A percentile compares a stretch with the other conserved stretches of the same genome.
These are phyloP conservation scores for Hypericum perforatum DNA, from an alignment of 345 rosid species.

Conservation along the genomic window DNA sequence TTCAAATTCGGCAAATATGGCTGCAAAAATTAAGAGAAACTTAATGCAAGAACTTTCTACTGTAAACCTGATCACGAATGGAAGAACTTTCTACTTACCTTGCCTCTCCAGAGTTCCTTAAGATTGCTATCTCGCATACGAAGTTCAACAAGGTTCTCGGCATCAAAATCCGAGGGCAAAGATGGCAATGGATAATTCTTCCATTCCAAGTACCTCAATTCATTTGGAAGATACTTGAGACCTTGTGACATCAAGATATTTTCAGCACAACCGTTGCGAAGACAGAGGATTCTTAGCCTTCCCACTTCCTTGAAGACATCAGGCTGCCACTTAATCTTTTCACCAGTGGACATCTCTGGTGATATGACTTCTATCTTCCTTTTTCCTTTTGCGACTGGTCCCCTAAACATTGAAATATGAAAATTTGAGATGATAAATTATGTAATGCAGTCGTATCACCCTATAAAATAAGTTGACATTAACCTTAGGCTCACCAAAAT, in stretches of 20 bases:
- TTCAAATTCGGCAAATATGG: too few relatives aligned
- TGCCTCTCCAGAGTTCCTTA: conserved; percentile 1
- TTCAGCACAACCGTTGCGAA: not conserved
- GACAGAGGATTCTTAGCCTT: conserved; percentile 2
- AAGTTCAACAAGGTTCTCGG: conserved; percentile 5
- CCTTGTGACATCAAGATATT: not conserved
- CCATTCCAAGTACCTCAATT: conserved; percentile 6
- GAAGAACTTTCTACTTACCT: too few relatives aligned
- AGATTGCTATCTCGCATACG: not conserved
- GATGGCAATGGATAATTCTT: conserved; percentile 2
- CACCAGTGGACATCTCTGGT: not conserved
- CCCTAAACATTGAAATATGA: not conserved
- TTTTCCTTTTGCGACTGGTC: not conserved
- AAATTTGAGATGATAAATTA: too few relatives aligned
- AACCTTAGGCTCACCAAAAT: too few relatives aligned
- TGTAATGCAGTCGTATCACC: too few relatives aligned
- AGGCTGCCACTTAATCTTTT: not conserved
- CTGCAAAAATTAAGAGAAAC: too few relatives aligned
- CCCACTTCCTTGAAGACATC: not conserved
- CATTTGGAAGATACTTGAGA: not conserved
- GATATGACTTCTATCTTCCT: conserved; percentile 6
- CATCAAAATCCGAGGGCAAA: not conserved
- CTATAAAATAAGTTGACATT: too few relatives aligned
- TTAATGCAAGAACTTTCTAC: too few relatives aligned
- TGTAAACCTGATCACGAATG: too few relatives aligned